Base-by-base conservation (phyloP, 2,329 filamentous ascomycete species). In the Venturia oleaginea region DNA sequence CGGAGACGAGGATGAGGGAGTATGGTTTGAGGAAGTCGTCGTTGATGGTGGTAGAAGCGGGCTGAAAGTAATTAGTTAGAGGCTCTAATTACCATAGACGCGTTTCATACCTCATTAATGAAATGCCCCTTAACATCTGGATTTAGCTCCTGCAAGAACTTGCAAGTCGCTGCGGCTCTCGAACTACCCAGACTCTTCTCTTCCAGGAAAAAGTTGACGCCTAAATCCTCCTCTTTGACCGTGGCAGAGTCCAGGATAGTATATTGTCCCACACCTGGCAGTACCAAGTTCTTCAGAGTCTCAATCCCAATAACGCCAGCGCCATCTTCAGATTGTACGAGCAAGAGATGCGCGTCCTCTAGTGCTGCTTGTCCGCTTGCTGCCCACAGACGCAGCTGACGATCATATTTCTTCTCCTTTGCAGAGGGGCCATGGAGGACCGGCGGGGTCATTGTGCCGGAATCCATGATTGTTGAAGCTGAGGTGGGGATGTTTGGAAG, bases 201-300 rank as follows among this genome's bases (percentile, higher is more conserved):
- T 67, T 96, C 91, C 0, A 99, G 81, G 72, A 99, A 99, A 81
- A 99, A 99, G 77, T 99, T 99, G 67, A 97, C 88, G 4, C 95
- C 94, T 48, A 99, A 80, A 71, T 99, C 94, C 51, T 86, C 81
- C 69, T 96, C 88, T 0, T 80, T 81, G n/a, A 99, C 92, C 2
- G 83, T 75, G 1, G 86, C 84, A 7, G 89, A 86, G 71, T 99
- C 94, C 62, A 89, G 88, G 67, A 99, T 96, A 0, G 91, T 95
- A 74, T 97, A 99, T 32, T 86, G 85, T 10, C 94, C 95, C 70
- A 97, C 89, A 3, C 92, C 88, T 65, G 94, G 94, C 10, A 99
- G 80, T 3, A 99, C 90, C n/a, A 99, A 84, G 73, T 99, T 99
- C 81, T 99, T 99, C 67, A 99, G 83, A 0, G 92, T 87, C 76